A percentile compares a stretch with the other conserved stretches of the same genome.
Conservation (phyloP, 208 protist species). For the Leishmania mexicana region DNA sequence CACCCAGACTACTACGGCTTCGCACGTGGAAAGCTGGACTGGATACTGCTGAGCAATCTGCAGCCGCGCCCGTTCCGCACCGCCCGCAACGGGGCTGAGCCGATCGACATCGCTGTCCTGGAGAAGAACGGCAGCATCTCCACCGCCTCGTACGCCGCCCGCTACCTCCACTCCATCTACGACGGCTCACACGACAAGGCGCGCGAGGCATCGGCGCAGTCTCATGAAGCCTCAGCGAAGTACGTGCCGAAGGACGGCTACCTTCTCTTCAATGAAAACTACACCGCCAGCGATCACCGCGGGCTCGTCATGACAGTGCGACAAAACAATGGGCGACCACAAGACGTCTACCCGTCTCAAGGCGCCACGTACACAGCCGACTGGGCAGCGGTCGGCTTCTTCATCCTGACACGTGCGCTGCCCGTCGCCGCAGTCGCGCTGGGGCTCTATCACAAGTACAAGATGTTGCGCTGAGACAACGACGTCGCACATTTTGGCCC, state of each 20-base stretch:
- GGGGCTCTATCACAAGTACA: constrained; percentile 20
- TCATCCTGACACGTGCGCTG: constrained; percentile 35
- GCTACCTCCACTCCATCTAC: constrained; percentile 28
- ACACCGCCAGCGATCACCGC: constrained; percentile 65
- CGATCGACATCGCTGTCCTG: constrained; percentile 35
- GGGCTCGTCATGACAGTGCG: constrained; percentile 62
- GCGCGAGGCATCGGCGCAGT: neutral
- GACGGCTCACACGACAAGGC: constrained; percentile 20
- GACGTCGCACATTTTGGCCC: neutral
- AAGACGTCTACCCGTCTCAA: constrained; percentile 48
- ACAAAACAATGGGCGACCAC: constrained; percentile 38
- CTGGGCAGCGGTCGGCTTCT: constrained; percentile 28
- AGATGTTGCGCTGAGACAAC: neutral
- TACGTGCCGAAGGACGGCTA: constrained; percentile 50
- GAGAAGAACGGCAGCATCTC: constrained; percentile 34
- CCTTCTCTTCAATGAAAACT: constrained; percentile 78
- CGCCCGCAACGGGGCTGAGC: constrained; percentile 22
- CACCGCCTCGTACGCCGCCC: constrained; percentile 18
- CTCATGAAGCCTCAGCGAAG: constrained; percentile 16
- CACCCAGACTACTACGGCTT: constrained; percentile 61
- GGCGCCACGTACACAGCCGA: constrained; percentile 52
- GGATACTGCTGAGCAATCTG: constrained; percentile 79
- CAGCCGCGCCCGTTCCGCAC: constrained; percentile 23
- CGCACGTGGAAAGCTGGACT: constrained; percentile 77
- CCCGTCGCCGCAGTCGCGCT: constrained; percentile 24